These are phyloP conservation scores for Gynochthodes officinalis DNA, from an alignment of 257 asterid genomes.

Conservation along the genomic window DNA sequence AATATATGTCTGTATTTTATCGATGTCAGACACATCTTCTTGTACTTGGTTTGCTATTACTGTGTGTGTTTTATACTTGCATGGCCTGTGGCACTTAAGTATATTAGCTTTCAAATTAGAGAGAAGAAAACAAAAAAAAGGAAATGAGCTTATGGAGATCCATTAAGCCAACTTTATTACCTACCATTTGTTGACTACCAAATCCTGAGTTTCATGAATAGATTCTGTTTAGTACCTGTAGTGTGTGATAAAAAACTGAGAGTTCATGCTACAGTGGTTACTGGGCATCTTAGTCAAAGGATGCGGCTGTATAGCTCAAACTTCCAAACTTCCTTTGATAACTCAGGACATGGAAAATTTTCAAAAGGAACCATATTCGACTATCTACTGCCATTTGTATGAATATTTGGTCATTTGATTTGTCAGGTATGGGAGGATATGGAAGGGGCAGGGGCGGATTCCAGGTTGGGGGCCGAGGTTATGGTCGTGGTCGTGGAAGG, in stretches of 20 bases:
- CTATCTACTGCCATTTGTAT: background rate
- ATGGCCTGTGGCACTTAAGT: background rate
- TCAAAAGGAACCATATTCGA: background rate
- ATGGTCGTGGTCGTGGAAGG: slow-evolving; percentile 36
- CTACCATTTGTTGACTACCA: too few relatives aligned
- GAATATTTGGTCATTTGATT: background rate
- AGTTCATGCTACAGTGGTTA: too few relatives aligned
- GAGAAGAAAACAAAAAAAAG: too few relatives aligned
- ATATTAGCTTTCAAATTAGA: background rate
- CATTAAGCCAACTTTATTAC: background rate
- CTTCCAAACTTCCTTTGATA: background rate
- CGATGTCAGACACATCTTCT: background rate
- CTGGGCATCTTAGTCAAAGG: background rate
- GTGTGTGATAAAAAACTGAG: too few relatives aligned
- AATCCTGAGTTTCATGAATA: background rate
- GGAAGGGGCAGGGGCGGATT: slow-evolving; percentile 50
- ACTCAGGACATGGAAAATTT: background rate
- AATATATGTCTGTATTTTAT: background rate
- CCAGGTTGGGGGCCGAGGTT: slow-evolving; percentile 39
- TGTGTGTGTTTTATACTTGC: background rate
- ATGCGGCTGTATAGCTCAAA: background rate
- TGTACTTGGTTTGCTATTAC: background rate
- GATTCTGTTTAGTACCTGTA: too few relatives aligned
- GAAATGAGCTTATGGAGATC: background rate
- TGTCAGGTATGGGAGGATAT: slow-evolving; percentile 40